These are phyloP conservation scores for Trametes punicea DNA, from an alignment of 768 basidiomycete genomes.

Conservation along the genomic window DNA sequence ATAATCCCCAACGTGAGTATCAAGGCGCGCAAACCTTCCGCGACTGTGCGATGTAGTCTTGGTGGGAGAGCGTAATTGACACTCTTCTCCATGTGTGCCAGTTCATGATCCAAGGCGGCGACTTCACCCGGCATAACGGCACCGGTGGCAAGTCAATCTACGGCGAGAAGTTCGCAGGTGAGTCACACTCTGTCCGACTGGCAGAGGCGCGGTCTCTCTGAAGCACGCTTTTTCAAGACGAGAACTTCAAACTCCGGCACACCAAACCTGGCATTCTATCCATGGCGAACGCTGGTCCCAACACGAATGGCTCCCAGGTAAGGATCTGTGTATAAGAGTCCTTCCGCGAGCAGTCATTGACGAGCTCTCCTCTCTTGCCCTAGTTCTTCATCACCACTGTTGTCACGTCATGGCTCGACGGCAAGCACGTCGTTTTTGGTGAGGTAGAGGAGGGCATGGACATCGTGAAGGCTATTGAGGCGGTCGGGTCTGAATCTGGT, in stretches of 20 bases:
- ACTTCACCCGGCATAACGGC: conserved; percentile 73
- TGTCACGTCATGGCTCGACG: conserved; percentile 67
- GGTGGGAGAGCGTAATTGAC: neutral
- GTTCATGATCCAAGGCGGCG: conserved; percentile 89
- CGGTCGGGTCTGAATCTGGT: conserved; percentile 28
- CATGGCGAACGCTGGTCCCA: conserved; percentile 85
- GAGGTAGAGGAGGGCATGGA: conserved; percentile 64
- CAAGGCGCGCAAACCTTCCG: neutral
- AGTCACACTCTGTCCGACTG: conserved; percentile 22
- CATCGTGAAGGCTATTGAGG: conserved; percentile 60
- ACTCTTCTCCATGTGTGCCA: conserved; percentile 11
- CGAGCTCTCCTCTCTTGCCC: neutral
- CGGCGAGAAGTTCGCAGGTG: conserved; percentile 73
- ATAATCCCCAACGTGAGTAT: conserved; percentile 59
- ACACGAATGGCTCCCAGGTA: conserved; percentile 80
- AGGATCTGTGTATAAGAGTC: conserved; percentile 9
- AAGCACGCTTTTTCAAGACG: conserved; percentile 40
- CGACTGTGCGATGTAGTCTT: neutral
- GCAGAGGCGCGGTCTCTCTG: neutral
- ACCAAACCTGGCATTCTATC: conserved; percentile 64
- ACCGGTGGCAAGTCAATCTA: conserved; percentile 88
- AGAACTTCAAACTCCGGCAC: conserved; percentile 69
- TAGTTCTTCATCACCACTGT: conserved; percentile 80
- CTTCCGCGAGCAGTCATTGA: neutral
- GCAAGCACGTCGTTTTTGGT: conserved; percentile 69